Base-by-base conservation (phyloP, 148 eudicot species). In the Polygonum maritimum region DNA sequence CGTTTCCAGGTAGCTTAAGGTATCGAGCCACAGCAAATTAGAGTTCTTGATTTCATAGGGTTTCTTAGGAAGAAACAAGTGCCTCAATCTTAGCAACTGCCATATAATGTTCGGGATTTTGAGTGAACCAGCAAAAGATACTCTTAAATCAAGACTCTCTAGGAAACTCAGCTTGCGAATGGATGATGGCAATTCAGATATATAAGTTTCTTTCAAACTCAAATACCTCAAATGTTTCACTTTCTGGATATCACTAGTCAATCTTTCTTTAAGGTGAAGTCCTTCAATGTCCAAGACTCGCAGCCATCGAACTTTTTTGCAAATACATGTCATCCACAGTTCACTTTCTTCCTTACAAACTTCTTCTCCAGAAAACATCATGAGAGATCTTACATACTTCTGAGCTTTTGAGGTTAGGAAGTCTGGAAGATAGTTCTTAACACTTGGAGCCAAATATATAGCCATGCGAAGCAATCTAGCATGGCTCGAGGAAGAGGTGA, bases 61-160 rank as follows among this genome's bases (percentile, higher is more conserved):
- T 26, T 31, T 62, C 31, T 52, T 71, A 62, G 88, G 89, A 69
- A 88, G 85, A 74, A 86, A 88, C n/a, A 88, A 75, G 62, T 84
- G 78, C 55, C 81, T 84, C 26, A 88, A 74, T 10, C 60, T 22
- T 49, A 55, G 74, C 51, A 86, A 47, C 71, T 79, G 82, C 74
- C 75, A 81, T 57, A 88, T 39, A 9, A 80, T 80, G 80, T 86
- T 80, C 0, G 87, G 88, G 39, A 87, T 41, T 48, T 52, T 40
- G 11, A 57, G 12, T n/a, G 62, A 48, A 71, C 48, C 49, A 11
- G 8, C 3, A 16, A 39, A 2, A 49, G 60, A 48, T 49, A 84
- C 86, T 55, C 89, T 48, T 39, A 89, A 35, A 82, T 85, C 90
- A 49, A 89, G 90, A 16, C 86, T 89, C 73, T 89, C 84, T 3